Evolutionary conservation across 2,329 filamentous ascomycete genomes (phyloP).

Genomic region (Polytolypa hystricis): DNA sequence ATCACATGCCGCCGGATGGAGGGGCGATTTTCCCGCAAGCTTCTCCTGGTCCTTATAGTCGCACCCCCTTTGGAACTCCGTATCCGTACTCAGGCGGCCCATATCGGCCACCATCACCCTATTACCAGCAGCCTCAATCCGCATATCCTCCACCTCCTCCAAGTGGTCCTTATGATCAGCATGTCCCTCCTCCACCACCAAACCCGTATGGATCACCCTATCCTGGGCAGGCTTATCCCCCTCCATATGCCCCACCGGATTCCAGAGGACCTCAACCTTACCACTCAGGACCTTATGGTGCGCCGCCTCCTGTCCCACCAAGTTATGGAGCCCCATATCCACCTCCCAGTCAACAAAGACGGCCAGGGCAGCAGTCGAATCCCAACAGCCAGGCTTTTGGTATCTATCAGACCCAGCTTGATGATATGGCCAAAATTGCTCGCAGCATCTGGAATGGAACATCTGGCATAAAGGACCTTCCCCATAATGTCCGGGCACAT

Average conservation of each 20-base stretch:
- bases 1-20: constrained; percentile 8
- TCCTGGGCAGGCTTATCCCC: constrained; percentile 14
- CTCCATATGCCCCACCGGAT: constrained; percentile 13
- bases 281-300: constrained; percentile 11
- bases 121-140: constrained; percentile 13
- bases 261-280: constrained; percentile 12
- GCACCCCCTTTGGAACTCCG: constrained; percentile 22
- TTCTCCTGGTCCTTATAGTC: constrained; percentile 20
- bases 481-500: constrained; percentile 51
- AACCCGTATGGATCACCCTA: constrained; percentile 16
- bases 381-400: constrained; percentile 27
- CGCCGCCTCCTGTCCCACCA: constrained; percentile 11
- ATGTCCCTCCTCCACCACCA: constrained; percentile 12
- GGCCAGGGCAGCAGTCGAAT: constrained; percentile 10
- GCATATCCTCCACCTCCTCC: constrained; percentile 14
- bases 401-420: constrained; percentile 38
- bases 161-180: constrained; percentile 12
- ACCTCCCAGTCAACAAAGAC: constrained; percentile 6
- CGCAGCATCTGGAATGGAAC: constrained; percentile 54
- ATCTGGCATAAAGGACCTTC: constrained; percentile 48
- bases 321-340: constrained; percentile 10
- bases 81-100: constrained; percentile 20
- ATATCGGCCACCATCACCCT: constrained; percentile 23
- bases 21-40: constrained; percentile 10
- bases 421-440: constrained; percentile 44